A percentile compares a stretch with the other conserved stretches of the same genome.
Conservation (phyloP, 2,329 filamentous ascomycete genomes). For the Diplocarpon mali region DNA sequence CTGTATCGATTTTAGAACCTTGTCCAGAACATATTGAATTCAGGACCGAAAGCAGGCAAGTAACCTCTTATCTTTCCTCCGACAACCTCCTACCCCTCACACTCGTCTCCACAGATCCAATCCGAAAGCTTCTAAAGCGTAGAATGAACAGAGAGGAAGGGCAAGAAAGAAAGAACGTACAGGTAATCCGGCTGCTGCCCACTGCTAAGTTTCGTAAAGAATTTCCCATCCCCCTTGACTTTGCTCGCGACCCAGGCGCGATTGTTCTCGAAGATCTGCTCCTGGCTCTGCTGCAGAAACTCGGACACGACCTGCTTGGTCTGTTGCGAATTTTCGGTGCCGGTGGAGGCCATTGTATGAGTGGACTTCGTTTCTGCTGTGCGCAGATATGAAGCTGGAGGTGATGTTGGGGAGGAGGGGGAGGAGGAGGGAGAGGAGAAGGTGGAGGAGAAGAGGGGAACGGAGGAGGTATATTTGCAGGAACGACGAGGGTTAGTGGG, state of each 20-base stretch:
- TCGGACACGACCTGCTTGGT: slow-evolving; percentile 1
- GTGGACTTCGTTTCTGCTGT: neutral
- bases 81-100: no score
- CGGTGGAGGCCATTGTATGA: neutral
- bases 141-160: slow-evolving; percentile 12
- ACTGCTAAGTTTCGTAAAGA: slow-evolving; percentile 51
- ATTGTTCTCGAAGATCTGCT: slow-evolving; percentile 60
- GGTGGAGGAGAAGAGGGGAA: neutral
- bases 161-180: slow-evolving; percentile 2
- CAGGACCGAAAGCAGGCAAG: neutral
- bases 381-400: neutral
- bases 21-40: neutral
- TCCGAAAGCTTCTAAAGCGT: no score
- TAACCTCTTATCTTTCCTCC: no score
- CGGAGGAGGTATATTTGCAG: neutral
- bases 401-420: neutral
- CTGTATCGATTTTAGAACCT: slow-evolving; percentile 12
- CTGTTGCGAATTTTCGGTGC: neutral
- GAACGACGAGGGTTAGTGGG: no score
- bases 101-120: no score
- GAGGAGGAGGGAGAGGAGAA: neutral
- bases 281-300: slow-evolving; percentile 32
- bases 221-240: slow-evolving; percentile 46
- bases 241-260: slow-evolving; percentile 52
- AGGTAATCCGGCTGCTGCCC: slow-evolving; percentile 63